Evolutionary conservation across 169 alveolate species (phyloP), one percentile per base, ranked within the genome.

Genomic region (Plasmodium gallinaceum): DNA sequence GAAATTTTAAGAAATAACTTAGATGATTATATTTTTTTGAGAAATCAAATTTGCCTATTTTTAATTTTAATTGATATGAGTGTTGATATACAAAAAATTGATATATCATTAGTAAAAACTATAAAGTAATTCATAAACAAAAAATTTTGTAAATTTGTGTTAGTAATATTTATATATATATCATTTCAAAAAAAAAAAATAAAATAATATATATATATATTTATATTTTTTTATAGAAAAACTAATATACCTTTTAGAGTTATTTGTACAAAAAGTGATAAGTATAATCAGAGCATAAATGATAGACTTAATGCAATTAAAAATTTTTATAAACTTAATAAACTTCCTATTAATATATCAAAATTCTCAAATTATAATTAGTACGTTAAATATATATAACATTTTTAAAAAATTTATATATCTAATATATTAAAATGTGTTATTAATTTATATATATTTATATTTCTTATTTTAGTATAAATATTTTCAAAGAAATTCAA

Each of bases 21-120:
- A 52, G 89, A 78, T 54, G 89, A 78, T 70, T 78, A 78, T 43
- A 66, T 78, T 48, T 78, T 39, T 52, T 69, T 78, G 58, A 26
- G 89, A 65, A 78, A 78, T 64, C 89, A 78, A 78, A 58, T 78
- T 64, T 78, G 89, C 42, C 54, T 78, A 16, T 78, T 78, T 37
- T 48, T 78, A 64, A 24, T 78, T 32, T 60, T 78, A 65, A 78
- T 78, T 58, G 89, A 78, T 69, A 78, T 78, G 89, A 78, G 78
- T 70, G 89, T 78, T 39, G 89, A 78, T 24, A 52, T 78, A 48
- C 89, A 78, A 54, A 78, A 66, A 69, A 51, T 64, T n/a, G 89
- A 78, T 26, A 24, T 78, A 7, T 46, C 76, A 16, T 37, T 78
- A 43, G 71, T 78, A 62, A 62, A 78, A 54, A 62, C 76, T 51